Conservation (phyloP, 352 stramenopile species). For the Aphanomyces euteiches region DNA sequence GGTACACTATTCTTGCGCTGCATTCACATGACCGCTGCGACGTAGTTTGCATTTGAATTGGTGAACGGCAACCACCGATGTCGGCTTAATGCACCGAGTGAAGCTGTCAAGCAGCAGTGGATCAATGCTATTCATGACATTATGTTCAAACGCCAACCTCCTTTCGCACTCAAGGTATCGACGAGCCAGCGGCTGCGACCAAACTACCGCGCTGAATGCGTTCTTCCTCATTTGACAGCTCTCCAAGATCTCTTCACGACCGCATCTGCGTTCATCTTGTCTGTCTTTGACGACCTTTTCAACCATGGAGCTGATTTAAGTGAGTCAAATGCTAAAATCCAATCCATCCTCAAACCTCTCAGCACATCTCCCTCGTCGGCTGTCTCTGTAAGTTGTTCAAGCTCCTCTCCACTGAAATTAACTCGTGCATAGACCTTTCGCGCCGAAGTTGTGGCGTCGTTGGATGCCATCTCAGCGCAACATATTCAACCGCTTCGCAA, state of each 20-base stretch:
- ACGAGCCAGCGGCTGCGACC: neutral
- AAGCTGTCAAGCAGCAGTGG: conserved; percentile 44
- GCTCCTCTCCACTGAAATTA: neutral
- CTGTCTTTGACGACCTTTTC: neutral
- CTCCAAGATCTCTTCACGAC: neutral
- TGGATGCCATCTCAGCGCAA: neutral
- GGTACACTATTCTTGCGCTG: neutral
- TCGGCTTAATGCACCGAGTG: conserved; percentile 68
- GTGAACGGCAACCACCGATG: conserved; percentile 66
- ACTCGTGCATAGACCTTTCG: conserved; percentile 29
- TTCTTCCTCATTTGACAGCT: neutral
- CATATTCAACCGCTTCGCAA: neutral
- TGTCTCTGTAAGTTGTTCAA: neutral
- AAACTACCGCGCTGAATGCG: neutral
- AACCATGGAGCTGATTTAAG: neutral
- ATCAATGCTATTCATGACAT: conserved; percentile 73
- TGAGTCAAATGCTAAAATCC: neutral
- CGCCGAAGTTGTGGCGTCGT: conserved; percentile 19
- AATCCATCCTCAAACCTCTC: neutral
- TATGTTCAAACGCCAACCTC: conserved; percentile 49
- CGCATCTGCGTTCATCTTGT: neutral
- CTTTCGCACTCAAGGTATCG: neutral
- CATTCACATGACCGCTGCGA: neutral
- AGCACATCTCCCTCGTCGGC: neutral
- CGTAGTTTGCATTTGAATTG: conserved; percentile 75